phyloP scores from a whole-genome alignment of 2,329 filamentous ascomycete species.

The Botrytis squamosa region DNA sequence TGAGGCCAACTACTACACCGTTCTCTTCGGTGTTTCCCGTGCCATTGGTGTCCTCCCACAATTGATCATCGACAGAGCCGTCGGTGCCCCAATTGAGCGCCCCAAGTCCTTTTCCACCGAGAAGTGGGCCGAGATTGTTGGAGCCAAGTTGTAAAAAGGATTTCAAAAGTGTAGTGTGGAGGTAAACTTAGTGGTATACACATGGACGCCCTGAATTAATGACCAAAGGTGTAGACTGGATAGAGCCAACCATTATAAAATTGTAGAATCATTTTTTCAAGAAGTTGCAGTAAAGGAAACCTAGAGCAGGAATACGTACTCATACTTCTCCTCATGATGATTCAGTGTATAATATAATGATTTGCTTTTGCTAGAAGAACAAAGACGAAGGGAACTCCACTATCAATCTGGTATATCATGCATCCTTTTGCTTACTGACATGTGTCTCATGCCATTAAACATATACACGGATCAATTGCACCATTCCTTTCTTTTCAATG shows the following conservation, averaged over 20 bases:
- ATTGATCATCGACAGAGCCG: conserved; percentile 98
- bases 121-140: conserved; percentile 89
- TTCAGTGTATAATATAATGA: background rate
- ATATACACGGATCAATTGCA: background rate
- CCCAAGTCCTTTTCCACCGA: conserved; percentile 99
- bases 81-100: conserved; percentile 95
- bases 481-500: background rate
- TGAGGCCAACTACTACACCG: conserved; percentile 99
- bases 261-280: conserved; percentile 26
- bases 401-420: background rate
- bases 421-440: background rate
- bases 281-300: conserved; percentile 27
- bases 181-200: conserved; percentile 26
- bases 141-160: conserved; percentile 75
- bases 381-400: background rate
- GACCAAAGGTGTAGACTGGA: conserved; percentile 30
- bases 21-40: conserved; percentile 97
- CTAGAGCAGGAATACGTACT: conserved; percentile 14
- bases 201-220: conserved; percentile 12
- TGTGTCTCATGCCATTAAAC: too few species aligned
- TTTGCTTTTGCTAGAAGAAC: background rate
- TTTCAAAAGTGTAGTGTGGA: background rate
- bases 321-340: conserved; percentile 2
- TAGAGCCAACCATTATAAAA: conserved; percentile 38
- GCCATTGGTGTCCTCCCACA: conserved; percentile 98